Evolutionary conservation across 352 stramenopile genomes (phyloP).

Genomic region (Phytophthora uliginosa): DNA sequence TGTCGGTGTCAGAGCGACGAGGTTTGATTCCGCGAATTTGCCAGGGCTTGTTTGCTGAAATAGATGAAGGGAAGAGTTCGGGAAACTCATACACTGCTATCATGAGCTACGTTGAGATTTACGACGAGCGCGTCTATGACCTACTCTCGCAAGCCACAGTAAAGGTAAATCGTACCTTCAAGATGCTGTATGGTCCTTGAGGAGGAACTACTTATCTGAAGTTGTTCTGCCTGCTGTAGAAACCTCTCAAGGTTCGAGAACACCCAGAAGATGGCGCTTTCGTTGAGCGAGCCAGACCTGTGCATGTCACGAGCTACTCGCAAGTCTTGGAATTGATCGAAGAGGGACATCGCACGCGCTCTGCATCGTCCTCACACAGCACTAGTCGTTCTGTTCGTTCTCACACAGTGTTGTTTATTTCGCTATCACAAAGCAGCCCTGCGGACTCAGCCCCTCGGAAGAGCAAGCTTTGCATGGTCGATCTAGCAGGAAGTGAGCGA

Average conservation of each 20-base stretch:
- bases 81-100: constrained; percentile 45
- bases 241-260: constrained; percentile 78
- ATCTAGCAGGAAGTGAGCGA: constrained; percentile 78
- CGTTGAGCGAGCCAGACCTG: constrained; percentile 65
- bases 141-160: constrained; percentile 44
- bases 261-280: constrained; percentile 76
- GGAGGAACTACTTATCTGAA: too few relatives aligned
- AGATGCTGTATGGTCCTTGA: too few relatives aligned
- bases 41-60: constrained; percentile 63
- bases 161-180: constrained; percentile 34
- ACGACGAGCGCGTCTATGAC: constrained; percentile 83
- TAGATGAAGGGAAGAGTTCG: constrained; percentile 38
- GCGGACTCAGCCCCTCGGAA: constrained; percentile 32
- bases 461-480: constrained; percentile 81
- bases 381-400: constrained; percentile 69
- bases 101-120: constrained; percentile 88
- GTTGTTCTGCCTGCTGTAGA: constrained; percentile 24
- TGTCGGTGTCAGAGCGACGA: constrained; percentile 15
- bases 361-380: constrained; percentile 55
- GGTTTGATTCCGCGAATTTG: constrained; percentile 77
- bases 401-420: constrained; percentile 75
- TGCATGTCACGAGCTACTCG: constrained; percentile 56
- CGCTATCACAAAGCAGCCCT: constrained; percentile 49
- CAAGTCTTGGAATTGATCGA: constrained; percentile 68
- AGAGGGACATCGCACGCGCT: constrained; percentile 72